Evolutionary conservation across 2,329 filamentous ascomycete species (phyloP), one percentile per base, ranked within the genome.

Genomic region (Cladophialophora bantiana): DNA sequence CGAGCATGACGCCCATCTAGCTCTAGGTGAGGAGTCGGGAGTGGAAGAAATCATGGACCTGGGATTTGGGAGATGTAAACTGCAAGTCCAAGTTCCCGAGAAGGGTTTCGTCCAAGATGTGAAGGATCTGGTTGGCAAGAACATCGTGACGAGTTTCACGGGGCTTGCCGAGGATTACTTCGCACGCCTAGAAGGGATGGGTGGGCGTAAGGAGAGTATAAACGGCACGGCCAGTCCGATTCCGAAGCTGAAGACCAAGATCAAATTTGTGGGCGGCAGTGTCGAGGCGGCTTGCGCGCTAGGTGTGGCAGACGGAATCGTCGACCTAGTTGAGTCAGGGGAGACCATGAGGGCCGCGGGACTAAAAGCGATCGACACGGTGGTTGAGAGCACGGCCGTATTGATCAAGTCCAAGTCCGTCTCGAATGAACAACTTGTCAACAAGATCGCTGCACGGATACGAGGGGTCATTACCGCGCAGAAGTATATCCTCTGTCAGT

Each of bases 341-440:
- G 94, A 98, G 81, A 99, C 95, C 0, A 99, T 99, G 95, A 91
- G 92, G 75, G 95, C 94, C 20, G 94, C 94, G 52, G 95, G 95
- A 31, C 86, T 99, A 59, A 94, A 93, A 81, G 90, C 94, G 64
- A 97, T 98, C 74, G 93, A 95, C 74, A 99, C 95, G 2, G 93
- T 99, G 32, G 86, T 97, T 59, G 89, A 93, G 65, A 94, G 91
- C 63, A 92, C 90, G 18, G 94, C 95, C 36, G 90, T 97, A 56
- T 86, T 99, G 66, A 94, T 99, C 83, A 94, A 94, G 83, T 97
- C 93, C 50, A 93, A 90, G 77, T 86, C 89, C 65, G 90, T 94
- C 4, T 91, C 90, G 68, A 92, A 97, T 79, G 87, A 88, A 3
- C 88, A 89, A 70, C 84, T 97, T 65, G 90, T 98, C 62, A 87